These are phyloP conservation scores for Geotrichum bryndzae DNA, from an alignment of 1,139 yeast species.

Conservation along the genomic window DNA sequence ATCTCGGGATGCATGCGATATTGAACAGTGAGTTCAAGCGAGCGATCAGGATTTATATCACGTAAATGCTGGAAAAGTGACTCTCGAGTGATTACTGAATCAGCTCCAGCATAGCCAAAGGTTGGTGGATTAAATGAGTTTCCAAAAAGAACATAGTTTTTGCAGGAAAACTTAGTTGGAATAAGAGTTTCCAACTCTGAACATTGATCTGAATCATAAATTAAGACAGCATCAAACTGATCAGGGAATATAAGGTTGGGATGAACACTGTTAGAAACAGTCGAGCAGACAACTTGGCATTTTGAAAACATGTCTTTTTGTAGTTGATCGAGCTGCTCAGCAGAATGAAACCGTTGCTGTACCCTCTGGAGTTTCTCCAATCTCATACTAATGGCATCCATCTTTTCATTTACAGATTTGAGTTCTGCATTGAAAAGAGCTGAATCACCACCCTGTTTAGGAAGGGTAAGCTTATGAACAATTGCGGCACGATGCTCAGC, in stretches of 20 bases:
- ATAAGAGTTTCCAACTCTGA: constrained; percentile 87
- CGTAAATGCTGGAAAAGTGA: constrained; percentile 93
- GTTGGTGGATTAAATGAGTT: constrained; percentile 97
- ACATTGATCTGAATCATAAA: constrained; percentile 98
- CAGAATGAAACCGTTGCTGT: background rate
- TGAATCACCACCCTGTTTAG: no score
- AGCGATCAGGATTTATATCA: constrained; percentile 51
- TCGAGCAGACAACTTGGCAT: constrained; percentile 87
- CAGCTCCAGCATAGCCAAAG: constrained; percentile 85
- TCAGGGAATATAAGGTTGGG: constrained; percentile 70
- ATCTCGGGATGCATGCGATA: constrained; percentile 97
- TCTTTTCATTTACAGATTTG: no score
- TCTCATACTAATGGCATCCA: no score
- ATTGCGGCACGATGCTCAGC: background rate
- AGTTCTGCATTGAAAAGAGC: no score
- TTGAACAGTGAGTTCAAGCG: constrained; percentile 76
- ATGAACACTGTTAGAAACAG: constrained; percentile 92
- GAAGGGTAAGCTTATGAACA: background rate
- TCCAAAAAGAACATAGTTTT: constrained; percentile 92
- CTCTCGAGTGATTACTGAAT: constrained; percentile 75
- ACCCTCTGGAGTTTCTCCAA: no score
- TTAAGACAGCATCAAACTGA: constrained; percentile 80
- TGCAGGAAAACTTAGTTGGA: constrained; percentile 87
- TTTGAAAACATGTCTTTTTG: constrained; percentile 59
- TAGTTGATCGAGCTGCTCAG: background rate